phyloP scores from a whole-genome alignment of 108 stramenopile species.

The Phaeodactylum tricornutum region DNA sequence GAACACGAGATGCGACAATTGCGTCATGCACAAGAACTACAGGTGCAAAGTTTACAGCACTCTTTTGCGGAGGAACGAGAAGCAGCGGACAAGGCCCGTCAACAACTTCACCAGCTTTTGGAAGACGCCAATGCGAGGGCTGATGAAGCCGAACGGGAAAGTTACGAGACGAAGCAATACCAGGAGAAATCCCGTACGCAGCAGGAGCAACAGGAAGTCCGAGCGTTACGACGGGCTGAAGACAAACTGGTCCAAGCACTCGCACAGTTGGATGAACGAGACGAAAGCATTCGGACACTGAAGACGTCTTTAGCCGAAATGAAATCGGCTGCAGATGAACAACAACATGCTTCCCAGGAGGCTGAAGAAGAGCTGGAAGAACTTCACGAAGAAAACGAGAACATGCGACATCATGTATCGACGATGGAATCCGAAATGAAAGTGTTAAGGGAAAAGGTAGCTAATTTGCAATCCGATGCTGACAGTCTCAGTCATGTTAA shows the following conservation, averaged over 20 bases:
- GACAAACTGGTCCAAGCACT: slow-evolving; percentile 42
- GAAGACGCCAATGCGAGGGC: too few species aligned
- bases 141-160: too few species aligned
- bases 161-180: too few species aligned
- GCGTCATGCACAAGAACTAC: too few species aligned
- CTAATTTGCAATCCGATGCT: slow-evolving; percentile 1
- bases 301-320: slow-evolving; percentile 15
- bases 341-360: slow-evolving; percentile 29
- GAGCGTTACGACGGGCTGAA: slow-evolving; percentile 20
- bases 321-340: slow-evolving; percentile 26
- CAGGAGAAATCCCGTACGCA: slow-evolving; percentile 8
- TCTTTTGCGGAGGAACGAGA: too few species aligned
- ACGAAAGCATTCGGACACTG: slow-evolving; percentile 22
- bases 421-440: slow-evolving; percentile 40
- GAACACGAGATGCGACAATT: slow-evolving; percentile 23
- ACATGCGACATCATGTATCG: slow-evolving; percentile 43
- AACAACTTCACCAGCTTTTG: too few species aligned
- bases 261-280: slow-evolving; percentile 49
- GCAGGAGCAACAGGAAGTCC: slow-evolving; percentile 16
- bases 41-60: too few species aligned
- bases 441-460: slow-evolving; percentile 34
- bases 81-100: too few species aligned
- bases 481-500: not conserved
- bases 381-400: slow-evolving; percentile 66
- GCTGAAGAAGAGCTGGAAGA: slow-evolving; percentile 48